A percentile compares a stretch with the other conserved stretches of the same genome.
Conservation (phyloP, 805 yeast genomes). For the Clavispora phyllophila region DNA sequence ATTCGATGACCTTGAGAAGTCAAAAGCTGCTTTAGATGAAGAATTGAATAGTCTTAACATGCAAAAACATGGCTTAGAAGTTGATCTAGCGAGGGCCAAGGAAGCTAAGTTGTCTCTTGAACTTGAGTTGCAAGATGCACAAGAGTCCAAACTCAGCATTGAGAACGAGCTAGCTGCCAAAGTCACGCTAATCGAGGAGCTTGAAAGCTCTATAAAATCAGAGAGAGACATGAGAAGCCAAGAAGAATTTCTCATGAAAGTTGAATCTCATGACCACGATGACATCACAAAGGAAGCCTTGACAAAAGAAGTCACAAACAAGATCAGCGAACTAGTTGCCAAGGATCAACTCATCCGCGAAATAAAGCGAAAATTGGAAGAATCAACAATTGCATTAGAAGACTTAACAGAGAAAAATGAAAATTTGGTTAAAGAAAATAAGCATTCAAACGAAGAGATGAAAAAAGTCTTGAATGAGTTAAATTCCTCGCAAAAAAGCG, state of each 20-base stretch:
- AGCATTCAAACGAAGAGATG: slow-evolving; percentile 1
- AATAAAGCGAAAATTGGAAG: slow-evolving; percentile 12
- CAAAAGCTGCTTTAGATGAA: slow-evolving; percentile 1
- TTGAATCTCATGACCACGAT: neutral
- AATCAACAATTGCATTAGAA: slow-evolving; percentile 12
- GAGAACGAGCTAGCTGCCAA: neutral
- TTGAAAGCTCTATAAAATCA: slow-evolving; percentile 1
- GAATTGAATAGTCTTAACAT: slow-evolving; percentile 2
- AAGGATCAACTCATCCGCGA: slow-evolving; percentile 15
- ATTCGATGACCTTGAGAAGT: slow-evolving; percentile 1
- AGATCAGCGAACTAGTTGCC: slow-evolving; percentile 15
- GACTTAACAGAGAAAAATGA: slow-evolving; percentile 13
- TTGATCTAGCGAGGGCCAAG: neutral
- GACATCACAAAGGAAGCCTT: slow-evolving; percentile 7
- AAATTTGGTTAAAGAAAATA: slow-evolving; percentile 7
- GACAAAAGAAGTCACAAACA: slow-evolving; percentile 13
- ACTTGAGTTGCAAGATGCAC: neutral
- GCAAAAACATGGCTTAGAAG: slow-evolving; percentile 11
- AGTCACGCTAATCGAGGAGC: neutral
- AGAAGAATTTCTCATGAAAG: neutral
- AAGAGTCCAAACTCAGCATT: neutral
- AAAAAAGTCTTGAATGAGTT: neutral
- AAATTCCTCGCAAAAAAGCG: neutral
- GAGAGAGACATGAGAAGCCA: neutral
- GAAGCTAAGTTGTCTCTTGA: neutral